Evolutionary conservation across 345 rosid genomes (phyloP), one percentile per base, ranked within the genome.

Genomic region (Aethionema arabicum): DNA sequence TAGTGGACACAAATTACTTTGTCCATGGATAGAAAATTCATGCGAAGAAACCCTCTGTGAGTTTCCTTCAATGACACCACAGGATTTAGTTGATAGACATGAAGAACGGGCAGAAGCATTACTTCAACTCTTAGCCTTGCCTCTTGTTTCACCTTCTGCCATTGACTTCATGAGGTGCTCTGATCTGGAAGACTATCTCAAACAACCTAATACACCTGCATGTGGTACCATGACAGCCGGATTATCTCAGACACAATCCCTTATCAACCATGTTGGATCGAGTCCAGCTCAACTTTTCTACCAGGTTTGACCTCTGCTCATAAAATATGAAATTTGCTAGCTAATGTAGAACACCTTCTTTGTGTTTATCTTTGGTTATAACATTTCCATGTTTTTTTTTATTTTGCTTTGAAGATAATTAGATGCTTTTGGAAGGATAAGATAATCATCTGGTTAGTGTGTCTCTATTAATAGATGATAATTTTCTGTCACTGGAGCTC

Each of bases 31-130:
- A 40, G 82, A 87, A 59, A 87, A 87, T 77, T 72, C 78, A 21
- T 93, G 96, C 27, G 90, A 87, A 57, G 96, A 93, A 69, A 83
- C 80, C 4, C 84, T 90, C 51, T 87, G 89, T 7, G 90, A 84
- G 70, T 93, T 93, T 74, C 97, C 99, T 72, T 90, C 87, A 8
- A 74, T 78, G 51, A 56, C 86, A 32, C 80, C 85, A 30, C 82
- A 74, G 43, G 78, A 82, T 72, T 83, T 93, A 69, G 87, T 81
- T 38, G 87, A 87, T 43, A 72, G 78, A 65, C 91, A 78, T 66
- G 79, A 52, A 55, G 85, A 85, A 42, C 80, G 91, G 16, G 79
- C 78, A 33, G 69, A 68, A 63, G 76, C 75, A 12, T 85, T 88
- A 49, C 59, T 81, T 41, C 85, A 78, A 73, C 80, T 90, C 30